Base-by-base conservation (phyloP, 1,139 yeast species). In the Blastobotrys arbuscula region DNA sequence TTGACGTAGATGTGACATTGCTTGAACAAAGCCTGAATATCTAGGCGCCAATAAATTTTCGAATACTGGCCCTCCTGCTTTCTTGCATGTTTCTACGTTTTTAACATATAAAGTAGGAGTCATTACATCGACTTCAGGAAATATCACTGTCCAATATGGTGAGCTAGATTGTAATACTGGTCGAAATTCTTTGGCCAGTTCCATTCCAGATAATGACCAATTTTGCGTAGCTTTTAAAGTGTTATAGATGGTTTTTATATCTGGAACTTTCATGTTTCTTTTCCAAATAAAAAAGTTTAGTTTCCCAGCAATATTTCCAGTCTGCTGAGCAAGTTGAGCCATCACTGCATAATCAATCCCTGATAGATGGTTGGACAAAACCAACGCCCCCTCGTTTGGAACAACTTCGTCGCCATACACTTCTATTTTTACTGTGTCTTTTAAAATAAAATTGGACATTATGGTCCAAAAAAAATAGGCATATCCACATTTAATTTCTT, bases 311-410 rank as follows among this genome's bases (percentile, higher is more conserved):
- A 62, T 39, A 15, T 56, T 55, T 2, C 36, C 20, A 38, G 51
- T 39, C n/a, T 45, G 42, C 7, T 49, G 43, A n/a, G 81, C 74
- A 43, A 81, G 60, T 43, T 70, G 67, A 3, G 73, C 72, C 43
- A 81, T 62, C 0, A 78, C 66, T 12, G 79, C 61, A 59, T 77
- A 75, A 59, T 82, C 89, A 0, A 75, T 73, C 15, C 77, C 55
- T 1, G 85, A 78, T 39, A 64, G 68, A 59, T 82, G 89, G 56
- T 82, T 82, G 49, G 77, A 30, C 30, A 48, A 6, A 5, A 48
- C 37, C 20, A 48, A 13, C 10, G 51, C 51, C 15, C 48, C 37
- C 19, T 46, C 42, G 18, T 38, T 42, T 7, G 12, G 18, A 5
- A 30, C 19, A 12, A 46, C 33, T 3, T 30, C 44, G 26, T 55